These are phyloP conservation scores for Wickerhamiella slavikovae DNA, from an alignment of 805 yeast species.

Conservation along the genomic window DNA sequence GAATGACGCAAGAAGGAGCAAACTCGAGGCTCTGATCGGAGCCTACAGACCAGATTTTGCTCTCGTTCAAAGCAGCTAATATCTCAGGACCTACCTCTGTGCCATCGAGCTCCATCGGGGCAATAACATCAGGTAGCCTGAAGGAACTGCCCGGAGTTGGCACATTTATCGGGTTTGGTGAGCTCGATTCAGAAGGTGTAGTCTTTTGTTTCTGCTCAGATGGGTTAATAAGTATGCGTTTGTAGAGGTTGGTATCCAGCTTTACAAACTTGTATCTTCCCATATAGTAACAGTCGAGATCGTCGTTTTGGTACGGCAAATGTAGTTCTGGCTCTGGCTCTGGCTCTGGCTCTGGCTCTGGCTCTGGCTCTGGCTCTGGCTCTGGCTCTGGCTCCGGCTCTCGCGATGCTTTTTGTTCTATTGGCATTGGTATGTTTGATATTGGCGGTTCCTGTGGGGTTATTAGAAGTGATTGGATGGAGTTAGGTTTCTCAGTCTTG, in stretches of 20 bases:
- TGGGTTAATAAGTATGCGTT: neutral
- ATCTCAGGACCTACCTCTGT: conserved; percentile 8
- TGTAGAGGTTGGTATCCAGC: neutral
- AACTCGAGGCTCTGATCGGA: conserved; percentile 12
- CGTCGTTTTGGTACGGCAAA: neutral
- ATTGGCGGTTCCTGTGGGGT: no score
- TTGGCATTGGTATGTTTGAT: no score
- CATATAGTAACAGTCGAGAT: neutral
- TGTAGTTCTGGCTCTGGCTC: neutral
- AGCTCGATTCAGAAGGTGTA: neutral
- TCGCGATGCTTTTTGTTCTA: neutral
- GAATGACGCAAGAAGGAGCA: conserved; percentile 19
- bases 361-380: neutral
- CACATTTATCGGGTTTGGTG: neutral
- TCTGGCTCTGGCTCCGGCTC: neutral
- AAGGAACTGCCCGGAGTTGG: neutral
- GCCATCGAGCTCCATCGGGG: conserved; percentile 17
- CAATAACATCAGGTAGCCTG: conserved; percentile 14
- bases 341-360: neutral
- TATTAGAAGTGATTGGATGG: no score
- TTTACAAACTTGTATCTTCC: neutral
- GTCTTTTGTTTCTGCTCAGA: neutral
- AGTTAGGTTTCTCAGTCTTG: no score
- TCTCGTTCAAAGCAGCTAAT: conserved; percentile 10
- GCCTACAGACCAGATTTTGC: conserved; percentile 13